Base-by-base conservation (phyloP, 106 monocot species). In the Gastrodia elata region DNA sequence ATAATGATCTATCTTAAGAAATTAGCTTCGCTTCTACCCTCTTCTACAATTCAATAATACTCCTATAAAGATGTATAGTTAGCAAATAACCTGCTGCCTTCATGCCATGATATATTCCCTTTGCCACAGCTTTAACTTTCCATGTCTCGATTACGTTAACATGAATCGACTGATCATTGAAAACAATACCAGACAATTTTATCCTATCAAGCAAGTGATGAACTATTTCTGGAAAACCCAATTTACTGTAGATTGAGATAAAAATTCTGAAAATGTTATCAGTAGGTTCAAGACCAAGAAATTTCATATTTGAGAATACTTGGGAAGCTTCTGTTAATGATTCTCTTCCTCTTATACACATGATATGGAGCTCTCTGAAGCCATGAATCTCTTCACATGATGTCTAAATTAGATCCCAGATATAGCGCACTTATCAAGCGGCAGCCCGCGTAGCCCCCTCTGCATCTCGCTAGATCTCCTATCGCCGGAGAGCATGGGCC, bases 61-160 rank as follows among this genome's bases (percentile, higher is more conserved):
- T 93, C 75, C 83, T 93, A 52, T 93, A 98, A 38, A 88, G 71
- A 76, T 93, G 86, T 88, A 93, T 88, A 43, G 77, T 93, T 25
- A 93, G 97, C 74, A 98, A 76, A 80, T 88, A 98, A 2, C 97
- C 97, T 24, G 93, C 81, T 64, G 86, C 91, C 78, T 98, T 98
- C 97, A 98, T 93, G 18, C 91, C 97, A 77, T 88, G 80, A 39
- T 98, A 98, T 84, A 98, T 98, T 74, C 97, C 75, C 67, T 88
- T 70, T 91, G 80, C 86, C 88, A 88, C 26, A 86, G 76, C 83
- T 93, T 93, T 67, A 93, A 20, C 74, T 82, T 91, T 33, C 93
- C 97, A 80, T 42, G 81, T 74, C 73, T 88, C 86, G 25, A 93
- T 91, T 73, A 98, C 42, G 68, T 30, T 80, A 25, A 93, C 79